Conservation (phyloP, 352 stramenopile species). For the Salisapilia sapeloensis region DNA sequence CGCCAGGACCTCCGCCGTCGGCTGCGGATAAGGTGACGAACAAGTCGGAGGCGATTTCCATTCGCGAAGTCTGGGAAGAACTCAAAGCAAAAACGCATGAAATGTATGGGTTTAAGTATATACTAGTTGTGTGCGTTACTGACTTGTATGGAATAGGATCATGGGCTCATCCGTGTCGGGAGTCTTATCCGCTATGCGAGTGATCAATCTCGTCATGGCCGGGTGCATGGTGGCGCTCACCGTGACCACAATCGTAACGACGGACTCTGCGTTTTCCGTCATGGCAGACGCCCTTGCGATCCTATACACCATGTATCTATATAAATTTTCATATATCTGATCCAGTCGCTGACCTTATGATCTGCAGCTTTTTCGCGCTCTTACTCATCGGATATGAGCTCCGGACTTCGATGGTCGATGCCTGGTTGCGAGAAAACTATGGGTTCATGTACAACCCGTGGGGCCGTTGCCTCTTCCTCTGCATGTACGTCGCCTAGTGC, state of each 20-base stretch:
- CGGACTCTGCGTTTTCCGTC: constrained; percentile 44
- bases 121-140: constrained; percentile 1
- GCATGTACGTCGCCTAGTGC: constrained; percentile 33
- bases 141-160: constrained; percentile 17
- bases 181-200: constrained; percentile 54
- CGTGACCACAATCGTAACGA: constrained; percentile 45
- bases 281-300: constrained; percentile 63
- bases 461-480: constrained; percentile 72
- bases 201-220: constrained; percentile 59
- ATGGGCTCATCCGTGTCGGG: constrained; percentile 68
- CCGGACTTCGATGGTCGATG: constrained; percentile 46
- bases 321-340: neutral
- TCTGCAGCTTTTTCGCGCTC: constrained; percentile 57
- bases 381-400: constrained; percentile 76
- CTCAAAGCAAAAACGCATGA: constrained; percentile 64
- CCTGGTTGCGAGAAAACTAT: constrained; percentile 57
- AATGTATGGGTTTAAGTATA: constrained; percentile 21
- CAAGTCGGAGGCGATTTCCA: constrained; percentile 46
- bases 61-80: constrained; percentile 73
- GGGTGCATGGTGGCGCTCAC: constrained; percentile 60
- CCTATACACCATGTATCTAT: constrained; percentile 72
- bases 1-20: constrained; percentile 54
- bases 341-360: neutral
- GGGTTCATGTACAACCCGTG: constrained; percentile 83
- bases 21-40: constrained; percentile 53